Evolutionary conservation across 2,329 filamentous ascomycete species (phyloP).

Genomic region (Corniculantispora saksenae): DNA sequence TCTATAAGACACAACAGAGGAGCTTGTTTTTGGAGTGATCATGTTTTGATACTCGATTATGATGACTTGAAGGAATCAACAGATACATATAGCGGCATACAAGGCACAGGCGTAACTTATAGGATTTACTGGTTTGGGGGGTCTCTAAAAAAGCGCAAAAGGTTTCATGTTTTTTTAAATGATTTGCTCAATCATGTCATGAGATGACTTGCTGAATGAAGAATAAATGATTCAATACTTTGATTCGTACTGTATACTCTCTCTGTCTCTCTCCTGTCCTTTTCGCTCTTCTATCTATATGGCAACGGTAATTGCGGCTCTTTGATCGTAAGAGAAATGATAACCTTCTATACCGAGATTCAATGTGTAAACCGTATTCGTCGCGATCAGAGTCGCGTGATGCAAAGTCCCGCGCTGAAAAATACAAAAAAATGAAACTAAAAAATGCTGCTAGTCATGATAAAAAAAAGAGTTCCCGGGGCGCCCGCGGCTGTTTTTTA

Average conservation of each 20-base stretch:
- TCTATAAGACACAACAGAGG: neutral
- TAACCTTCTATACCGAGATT: constrained; percentile 2
- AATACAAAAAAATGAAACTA: neutral
- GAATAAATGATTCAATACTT: neutral
- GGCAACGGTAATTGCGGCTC: neutral
- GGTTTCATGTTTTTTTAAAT: neutral
- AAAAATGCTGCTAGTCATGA: neutral
- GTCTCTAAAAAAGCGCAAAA: neutral
- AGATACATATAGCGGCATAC: neutral
- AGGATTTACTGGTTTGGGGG: neutral
- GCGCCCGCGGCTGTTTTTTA: no score
- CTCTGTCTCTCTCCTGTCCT: no score
- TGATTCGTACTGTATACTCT: neutral
- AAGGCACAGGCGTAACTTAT: constrained; percentile 1
- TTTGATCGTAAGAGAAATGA: neutral
- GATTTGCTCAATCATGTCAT: neutral
- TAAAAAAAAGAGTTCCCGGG: no score
- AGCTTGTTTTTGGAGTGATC: neutral
- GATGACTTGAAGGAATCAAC: neutral
- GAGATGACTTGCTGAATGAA: neutral
- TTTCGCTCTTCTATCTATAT: neutral
- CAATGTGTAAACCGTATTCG: neutral
- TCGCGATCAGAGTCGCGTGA: neutral
- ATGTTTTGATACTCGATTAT: neutral
- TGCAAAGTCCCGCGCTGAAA: neutral